phyloP scores from a whole-genome alignment of 306 rosid genomes.

The Cucurbita maxima region DNA sequence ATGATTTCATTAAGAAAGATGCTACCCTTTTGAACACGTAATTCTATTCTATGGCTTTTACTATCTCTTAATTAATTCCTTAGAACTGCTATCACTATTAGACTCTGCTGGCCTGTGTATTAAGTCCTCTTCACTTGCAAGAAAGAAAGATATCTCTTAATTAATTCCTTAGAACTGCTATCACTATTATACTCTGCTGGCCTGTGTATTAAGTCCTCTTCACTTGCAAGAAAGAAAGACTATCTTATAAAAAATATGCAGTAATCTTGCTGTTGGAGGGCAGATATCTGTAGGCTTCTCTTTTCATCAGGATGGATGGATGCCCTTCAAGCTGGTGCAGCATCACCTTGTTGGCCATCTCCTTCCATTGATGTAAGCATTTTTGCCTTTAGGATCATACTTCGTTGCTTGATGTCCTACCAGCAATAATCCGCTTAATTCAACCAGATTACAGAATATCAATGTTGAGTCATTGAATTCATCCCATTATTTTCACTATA shows the following conservation, averaged over 20 bases:
- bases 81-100: background rate
- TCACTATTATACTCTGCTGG: background rate
- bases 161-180: background rate
- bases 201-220: background rate
- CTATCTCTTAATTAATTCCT: conserved; percentile 2
- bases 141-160: background rate
- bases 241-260: conserved; percentile 21
- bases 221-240: background rate
- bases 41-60: background rate
- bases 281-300: conserved; percentile 91
- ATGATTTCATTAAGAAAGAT: conserved; percentile 69
- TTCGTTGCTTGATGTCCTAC: background rate
- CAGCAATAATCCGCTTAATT: background rate
- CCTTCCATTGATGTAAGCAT: conserved; percentile 82
- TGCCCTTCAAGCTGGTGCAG: conserved; percentile 97
- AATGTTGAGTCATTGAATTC: background rate
- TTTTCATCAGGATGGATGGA: conserved; percentile 69
- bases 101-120: background rate
- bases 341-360: conserved; percentile 95
- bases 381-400: background rate
- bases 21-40: conserved; percentile 36
- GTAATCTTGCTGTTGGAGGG: conserved; percentile 92
- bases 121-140: background rate
- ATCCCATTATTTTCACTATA: background rate
- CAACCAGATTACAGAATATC: background rate